These are phyloP conservation scores for Durio zibethinus DNA, from an alignment of 345 rosid genomes.

Conservation along the genomic window DNA sequence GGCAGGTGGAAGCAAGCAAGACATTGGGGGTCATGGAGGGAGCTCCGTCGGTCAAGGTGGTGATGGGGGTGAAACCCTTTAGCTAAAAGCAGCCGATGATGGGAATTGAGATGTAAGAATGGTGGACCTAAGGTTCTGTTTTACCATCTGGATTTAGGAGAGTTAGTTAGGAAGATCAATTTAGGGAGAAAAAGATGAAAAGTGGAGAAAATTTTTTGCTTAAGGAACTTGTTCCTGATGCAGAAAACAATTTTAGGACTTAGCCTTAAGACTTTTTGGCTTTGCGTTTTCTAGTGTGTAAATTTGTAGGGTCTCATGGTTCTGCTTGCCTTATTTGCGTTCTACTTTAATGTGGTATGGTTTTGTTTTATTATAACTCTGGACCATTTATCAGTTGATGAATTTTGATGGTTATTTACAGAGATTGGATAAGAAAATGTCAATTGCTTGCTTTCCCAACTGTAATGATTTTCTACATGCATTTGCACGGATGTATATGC, in stretches of 20 bases:
- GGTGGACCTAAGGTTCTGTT: background rate
- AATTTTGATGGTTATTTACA: background rate
- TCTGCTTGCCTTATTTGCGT: background rate
- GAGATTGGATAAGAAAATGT: background rate
- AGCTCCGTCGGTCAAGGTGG: constrained; percentile 62
- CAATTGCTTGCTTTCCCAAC: background rate
- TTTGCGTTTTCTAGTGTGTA: constrained; percentile 33
- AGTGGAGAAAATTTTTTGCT: constrained; percentile 15
- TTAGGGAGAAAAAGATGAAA: background rate
- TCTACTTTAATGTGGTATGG: background rate
- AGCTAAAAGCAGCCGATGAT: constrained; percentile 76
- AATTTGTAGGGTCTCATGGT: constrained; percentile 32
- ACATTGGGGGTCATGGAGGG: constrained; percentile 79
- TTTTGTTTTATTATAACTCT: background rate
- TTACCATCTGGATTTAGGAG: constrained; percentile 16
- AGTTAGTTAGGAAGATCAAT: constrained; percentile 10
- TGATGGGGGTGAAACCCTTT: constrained; percentile 85
- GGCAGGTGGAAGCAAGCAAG: constrained; percentile 72
- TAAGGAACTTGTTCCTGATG: constrained; percentile 13
- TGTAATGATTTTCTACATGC: background rate
- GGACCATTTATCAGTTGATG: background rate
- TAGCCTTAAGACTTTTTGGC: constrained; percentile 13
- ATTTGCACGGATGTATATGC: background rate
- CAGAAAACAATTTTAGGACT: constrained; percentile 27
- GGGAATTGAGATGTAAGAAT: constrained; percentile 50